Evolutionary conservation across 2,329 filamentous ascomycete species (phyloP).

Genomic region (Sclerotinia spermophila): DNA sequence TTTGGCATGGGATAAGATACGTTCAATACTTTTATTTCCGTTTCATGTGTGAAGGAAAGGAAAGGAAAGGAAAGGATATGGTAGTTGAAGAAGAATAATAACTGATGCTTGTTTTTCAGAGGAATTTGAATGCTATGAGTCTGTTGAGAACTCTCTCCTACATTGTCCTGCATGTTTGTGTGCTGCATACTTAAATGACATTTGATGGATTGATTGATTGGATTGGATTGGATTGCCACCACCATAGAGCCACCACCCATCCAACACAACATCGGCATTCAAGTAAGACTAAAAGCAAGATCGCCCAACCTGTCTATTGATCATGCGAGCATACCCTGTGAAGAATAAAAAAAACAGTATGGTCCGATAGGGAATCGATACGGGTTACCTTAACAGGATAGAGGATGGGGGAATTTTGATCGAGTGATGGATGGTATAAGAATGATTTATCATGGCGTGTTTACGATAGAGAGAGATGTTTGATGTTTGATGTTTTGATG

Average conservation of each 20-base stretch:
- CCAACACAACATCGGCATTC: constrained; percentile 6
- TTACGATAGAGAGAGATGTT: neutral
- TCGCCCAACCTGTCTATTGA: neutral
- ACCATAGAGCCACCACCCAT: neutral
- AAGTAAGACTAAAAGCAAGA: neutral
- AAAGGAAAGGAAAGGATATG: neutral
- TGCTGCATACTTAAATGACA: neutral
- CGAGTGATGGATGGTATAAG: constrained; percentile 7
- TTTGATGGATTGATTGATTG: neutral
- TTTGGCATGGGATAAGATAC: neutral
- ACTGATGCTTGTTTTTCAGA: neutral
- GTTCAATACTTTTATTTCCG: neutral
- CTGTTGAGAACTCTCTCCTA: no score
- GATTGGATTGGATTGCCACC: neutral
- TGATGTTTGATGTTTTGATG: neutral
- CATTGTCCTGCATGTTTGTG: neutral
- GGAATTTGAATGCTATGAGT: neutral
- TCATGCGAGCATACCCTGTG: constrained; percentile 10
- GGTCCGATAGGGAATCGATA: neutral
- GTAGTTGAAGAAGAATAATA: no score
- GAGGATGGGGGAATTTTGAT: neutral
- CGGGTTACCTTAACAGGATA: neutral
- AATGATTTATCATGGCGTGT: constrained; percentile 7
- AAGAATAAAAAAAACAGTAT: no score
- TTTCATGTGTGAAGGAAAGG: neutral